Percentiles rank a stretch among this genome's conserved stretches.
Evolutionary conservation across 345 rosid species (phyloP).

Genomic region (Clausena lansium): DNA sequence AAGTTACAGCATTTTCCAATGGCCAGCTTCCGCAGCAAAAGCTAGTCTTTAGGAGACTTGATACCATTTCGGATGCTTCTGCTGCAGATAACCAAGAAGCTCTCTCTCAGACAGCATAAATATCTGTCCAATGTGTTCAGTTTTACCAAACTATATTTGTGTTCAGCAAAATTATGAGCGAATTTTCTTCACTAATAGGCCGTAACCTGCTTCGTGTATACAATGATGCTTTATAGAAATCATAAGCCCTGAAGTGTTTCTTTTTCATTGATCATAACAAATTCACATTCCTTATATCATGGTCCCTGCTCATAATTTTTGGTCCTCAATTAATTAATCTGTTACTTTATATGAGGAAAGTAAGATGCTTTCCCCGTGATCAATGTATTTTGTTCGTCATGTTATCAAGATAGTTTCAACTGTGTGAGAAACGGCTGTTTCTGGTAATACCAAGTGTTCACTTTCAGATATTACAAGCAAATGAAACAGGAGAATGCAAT

Average conservation of each 20-base stretch:
- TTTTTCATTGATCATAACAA: background rate
- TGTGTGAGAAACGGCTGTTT: background rate
- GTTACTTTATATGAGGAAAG: too few species aligned
- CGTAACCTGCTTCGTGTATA: background rate
- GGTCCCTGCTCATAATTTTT: background rate
- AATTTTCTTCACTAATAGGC: background rate
- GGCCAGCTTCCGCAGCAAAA: slow-evolving; percentile 88
- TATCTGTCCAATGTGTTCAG: slow-evolving; percentile 1
- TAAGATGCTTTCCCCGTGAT: too few species aligned
- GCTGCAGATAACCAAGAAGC: slow-evolving; percentile 42
- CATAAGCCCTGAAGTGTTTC: background rate
- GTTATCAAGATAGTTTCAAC: too few species aligned
- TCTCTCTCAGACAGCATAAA: slow-evolving; percentile 25
- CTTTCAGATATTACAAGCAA: background rate
- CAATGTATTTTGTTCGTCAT: too few species aligned
- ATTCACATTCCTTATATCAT: background rate
- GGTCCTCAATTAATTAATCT: background rate
- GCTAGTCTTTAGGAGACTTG: slow-evolving; percentile 60
- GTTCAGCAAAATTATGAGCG: background rate
- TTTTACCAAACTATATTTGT: background rate
- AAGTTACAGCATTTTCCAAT: slow-evolving; percentile 60
- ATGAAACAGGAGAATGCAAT: background rate
- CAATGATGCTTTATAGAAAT: background rate
- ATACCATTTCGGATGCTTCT: slow-evolving; percentile 21
- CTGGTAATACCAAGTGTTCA: background rate